These are phyloP conservation scores for Stagonosporopsis rhizophila DNA, from an alignment of 2,329 filamentous ascomycete genomes.

Conservation along the genomic window DNA sequence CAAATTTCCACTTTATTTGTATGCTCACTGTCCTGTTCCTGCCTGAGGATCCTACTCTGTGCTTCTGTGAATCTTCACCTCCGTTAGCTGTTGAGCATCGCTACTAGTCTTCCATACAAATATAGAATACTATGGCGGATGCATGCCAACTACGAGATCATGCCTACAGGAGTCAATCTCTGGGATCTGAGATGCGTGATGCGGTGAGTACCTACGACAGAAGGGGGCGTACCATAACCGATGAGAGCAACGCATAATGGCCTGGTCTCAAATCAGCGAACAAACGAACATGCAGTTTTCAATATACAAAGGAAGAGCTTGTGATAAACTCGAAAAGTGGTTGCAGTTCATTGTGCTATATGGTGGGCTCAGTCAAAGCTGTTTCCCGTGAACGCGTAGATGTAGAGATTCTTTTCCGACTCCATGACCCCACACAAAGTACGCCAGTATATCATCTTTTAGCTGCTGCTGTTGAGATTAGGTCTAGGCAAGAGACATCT, in stretches of 20 bases:
- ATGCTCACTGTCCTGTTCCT: neutral
- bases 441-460: neutral
- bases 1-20: too few species aligned
- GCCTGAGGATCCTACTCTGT: neutral
- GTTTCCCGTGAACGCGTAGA: neutral
- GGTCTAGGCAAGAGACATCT: conserved; percentile 23
- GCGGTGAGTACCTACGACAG: too few species aligned
- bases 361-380: neutral
- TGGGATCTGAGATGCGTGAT: too few species aligned
- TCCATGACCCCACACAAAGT: neutral
- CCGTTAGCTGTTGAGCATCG: too few species aligned
- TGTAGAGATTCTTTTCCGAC: neutral
- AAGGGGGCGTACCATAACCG: neutral
- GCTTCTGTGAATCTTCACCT: neutral
- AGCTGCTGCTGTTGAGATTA: neutral
- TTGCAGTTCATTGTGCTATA: conserved; percentile 5
- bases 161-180: too few species aligned
- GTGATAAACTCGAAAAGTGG: neutral
- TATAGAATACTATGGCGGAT: too few species aligned
- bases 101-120: too few species aligned
- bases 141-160: too few species aligned
- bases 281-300: neutral
- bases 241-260: neutral
- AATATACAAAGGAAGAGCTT: neutral
- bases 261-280: neutral